Conservation (phyloP, 208 protist species). For the Sergeia podlipaevii region DNA sequence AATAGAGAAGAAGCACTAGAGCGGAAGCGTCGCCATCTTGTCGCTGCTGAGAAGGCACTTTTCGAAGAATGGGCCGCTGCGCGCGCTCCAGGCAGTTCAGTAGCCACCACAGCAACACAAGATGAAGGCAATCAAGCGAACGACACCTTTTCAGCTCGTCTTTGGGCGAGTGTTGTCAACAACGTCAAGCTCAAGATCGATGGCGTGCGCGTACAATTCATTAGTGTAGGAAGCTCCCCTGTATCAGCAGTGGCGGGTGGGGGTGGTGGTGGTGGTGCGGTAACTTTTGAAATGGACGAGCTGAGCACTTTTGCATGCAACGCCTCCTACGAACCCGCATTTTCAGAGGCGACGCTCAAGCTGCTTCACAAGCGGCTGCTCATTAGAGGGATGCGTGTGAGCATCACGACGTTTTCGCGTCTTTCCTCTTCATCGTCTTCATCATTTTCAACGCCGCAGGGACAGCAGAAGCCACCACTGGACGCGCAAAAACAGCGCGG, state of each 20-base stretch:
- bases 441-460: too few species aligned
- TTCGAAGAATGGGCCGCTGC: constrained; percentile 15
- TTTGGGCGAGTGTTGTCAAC: constrained; percentile 75
- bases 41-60: constrained; percentile 39
- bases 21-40: constrained; percentile 42
- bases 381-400: constrained; percentile 38
- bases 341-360: constrained; percentile 25
- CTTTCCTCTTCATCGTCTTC: too few species aligned
- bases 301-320: constrained; percentile 56
- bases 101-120: background rate
- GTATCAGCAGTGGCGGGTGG: background rate
- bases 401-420: too few species aligned
- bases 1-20: constrained; percentile 38
- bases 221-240: constrained; percentile 17
- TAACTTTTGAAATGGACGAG: constrained; percentile 32
- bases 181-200: constrained; percentile 68
- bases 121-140: constrained; percentile 14
- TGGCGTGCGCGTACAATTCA: constrained; percentile 51
- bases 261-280: too few species aligned
- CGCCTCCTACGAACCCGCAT: constrained; percentile 40
- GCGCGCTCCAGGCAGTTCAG: background rate
- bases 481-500: too few species aligned
- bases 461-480: too few species aligned
- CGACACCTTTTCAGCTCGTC: constrained; percentile 61
- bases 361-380: constrained; percentile 49